Evolutionary conservation across 805 yeast genomes (phyloP), one percentile per base, ranked within the genome.

Genomic region (Candida railenensis): DNA sequence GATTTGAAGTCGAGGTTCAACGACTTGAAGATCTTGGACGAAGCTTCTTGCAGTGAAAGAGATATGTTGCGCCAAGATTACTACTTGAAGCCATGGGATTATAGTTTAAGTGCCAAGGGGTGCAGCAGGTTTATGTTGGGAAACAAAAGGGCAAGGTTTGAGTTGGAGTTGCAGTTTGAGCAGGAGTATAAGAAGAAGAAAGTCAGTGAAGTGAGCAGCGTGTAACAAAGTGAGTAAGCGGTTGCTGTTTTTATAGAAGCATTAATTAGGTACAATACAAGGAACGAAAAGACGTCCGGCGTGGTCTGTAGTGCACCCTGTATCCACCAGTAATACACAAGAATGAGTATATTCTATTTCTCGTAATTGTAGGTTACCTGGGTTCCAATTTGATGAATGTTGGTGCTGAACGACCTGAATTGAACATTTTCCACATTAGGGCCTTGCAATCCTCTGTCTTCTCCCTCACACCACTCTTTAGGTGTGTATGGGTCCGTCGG

Each of bases 381-480:
- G 0, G 96, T 83, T 11, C 86, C 89, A 12, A 90, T 82, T 43
- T 78, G 76, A 61, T 88, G 95, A 22, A 78, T 71, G 42, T 73
- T 74, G 0, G 96, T 89, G 22, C 75, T 66, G 58, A 90, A 87
- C 18, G 82, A 73, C 45, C 84, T 75, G 54, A 91, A 82, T 53
- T 78, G 76, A 12, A 91, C 96, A 25, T 71, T 68, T 53, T 91
- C 96, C 2, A 71, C 68, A 1, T 77, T 77, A 12, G 61, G 63
- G 34, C 82, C 81, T 8, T 67, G 69, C 5, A 82, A 68, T 37
- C 79, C 76, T 52, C 78, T 78, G 2, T 80, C 73, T 55, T 83
- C 88, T 2, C 71, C 72, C 60, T 89, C 96, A 9, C 82, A 80
- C 97, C 97, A 90, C 55, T 88, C 95, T 11, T 74, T 66, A 0